phyloP scores from a whole-genome alignment of 495 filamentous ascomycete genomes.

The Neurospora pannonica region DNA sequence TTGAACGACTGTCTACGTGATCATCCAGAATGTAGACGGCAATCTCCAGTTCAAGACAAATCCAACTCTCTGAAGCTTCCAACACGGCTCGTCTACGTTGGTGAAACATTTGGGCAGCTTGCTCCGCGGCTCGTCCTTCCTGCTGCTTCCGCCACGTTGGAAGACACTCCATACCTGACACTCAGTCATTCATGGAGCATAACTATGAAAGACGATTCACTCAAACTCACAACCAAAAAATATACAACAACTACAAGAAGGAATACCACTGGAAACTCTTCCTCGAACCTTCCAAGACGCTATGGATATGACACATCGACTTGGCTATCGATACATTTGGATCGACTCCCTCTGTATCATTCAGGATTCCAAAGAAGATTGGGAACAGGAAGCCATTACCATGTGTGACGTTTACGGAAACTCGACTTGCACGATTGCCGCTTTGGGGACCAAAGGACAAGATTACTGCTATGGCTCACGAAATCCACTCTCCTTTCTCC shows the following conservation, averaged over 20 bases:
- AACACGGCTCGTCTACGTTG: not conserved
- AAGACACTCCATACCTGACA: not conserved
- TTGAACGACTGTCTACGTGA: no score
- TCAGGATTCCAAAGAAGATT: conserved; percentile 5
- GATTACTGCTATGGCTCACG: no score
- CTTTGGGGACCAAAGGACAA: no score
- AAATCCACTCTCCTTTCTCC: not conserved
- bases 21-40: no score
- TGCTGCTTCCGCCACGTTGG: not conserved
- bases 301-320: conserved; percentile 6
- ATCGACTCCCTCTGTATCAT: conserved; percentile 25
- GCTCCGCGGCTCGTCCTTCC: not conserved
- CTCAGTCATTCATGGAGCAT: not conserved
- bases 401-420: not conserved
- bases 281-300: conserved; percentile 1
- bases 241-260: not conserved
- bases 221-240: not conserved
- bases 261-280: not conserved
- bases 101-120: not conserved
- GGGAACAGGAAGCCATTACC: not conserved
- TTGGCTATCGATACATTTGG: conserved; percentile 24
- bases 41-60: no score
- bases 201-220: not conserved
- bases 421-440: not conserved
- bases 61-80: no score